Evolutionary conservation across 2,329 filamentous ascomycete species (phyloP).

Genomic region (Botrytis pseudocinerea): DNA sequence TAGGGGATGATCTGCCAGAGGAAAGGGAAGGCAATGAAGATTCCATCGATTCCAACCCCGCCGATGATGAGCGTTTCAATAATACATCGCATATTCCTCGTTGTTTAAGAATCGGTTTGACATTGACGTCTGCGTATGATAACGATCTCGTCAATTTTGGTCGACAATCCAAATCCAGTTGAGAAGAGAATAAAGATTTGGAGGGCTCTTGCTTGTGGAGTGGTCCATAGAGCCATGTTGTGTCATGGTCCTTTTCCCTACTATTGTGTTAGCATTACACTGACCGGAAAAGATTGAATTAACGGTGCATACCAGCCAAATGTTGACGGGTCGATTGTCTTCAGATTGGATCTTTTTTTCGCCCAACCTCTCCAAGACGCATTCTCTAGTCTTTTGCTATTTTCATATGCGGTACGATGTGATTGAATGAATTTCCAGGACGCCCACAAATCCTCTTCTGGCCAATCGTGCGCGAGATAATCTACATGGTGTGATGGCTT

Average conservation of each 20-base stretch:
- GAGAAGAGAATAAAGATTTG: slow-evolving; percentile 32
- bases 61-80: slow-evolving; percentile 83
- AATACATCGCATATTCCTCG: slow-evolving; percentile 94
- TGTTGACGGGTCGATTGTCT: slow-evolving; percentile 85
- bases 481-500: slow-evolving; percentile 79
- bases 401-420: slow-evolving; percentile 74
- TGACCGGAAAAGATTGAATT: background rate
- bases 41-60: slow-evolving; percentile 39
- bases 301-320: slow-evolving; percentile 76
- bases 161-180: slow-evolving; percentile 50
- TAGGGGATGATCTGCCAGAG: slow-evolving; percentile 20
- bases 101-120: slow-evolving; percentile 88
- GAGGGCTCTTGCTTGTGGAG: slow-evolving; percentile 59
- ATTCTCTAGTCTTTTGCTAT: slow-evolving; percentile 84
- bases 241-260: slow-evolving; percentile 95
- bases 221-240: slow-evolving; percentile 96
- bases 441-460: slow-evolving; percentile 95
- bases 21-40: slow-evolving; percentile 11
- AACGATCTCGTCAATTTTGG: background rate
- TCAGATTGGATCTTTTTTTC: slow-evolving; percentile 83
- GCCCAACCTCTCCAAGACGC: slow-evolving; percentile 97
- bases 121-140: slow-evolving; percentile 44
- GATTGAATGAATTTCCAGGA: slow-evolving; percentile 94
- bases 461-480: slow-evolving; percentile 94
- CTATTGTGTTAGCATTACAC: slow-evolving; percentile 37